Evolutionary conservation across 805 yeast species (phyloP).

Genomic region (Wickerhamiella parazyma): DNA sequence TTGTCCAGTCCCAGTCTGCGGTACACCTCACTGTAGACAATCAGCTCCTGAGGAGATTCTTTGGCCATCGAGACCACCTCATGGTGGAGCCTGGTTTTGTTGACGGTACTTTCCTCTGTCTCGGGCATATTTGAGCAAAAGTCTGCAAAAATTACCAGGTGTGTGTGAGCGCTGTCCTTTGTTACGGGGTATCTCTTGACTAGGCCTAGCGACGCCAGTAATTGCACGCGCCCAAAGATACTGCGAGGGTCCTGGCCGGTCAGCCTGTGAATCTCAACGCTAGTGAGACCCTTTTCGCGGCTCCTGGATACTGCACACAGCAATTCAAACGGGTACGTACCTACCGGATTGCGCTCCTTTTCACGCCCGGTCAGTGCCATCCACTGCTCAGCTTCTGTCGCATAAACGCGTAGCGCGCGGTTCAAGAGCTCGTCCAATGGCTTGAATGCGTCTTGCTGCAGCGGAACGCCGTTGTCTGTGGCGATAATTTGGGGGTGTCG

Average conservation of each 20-base stretch:
- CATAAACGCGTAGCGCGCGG: constrained; percentile 16
- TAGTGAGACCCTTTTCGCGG: constrained; percentile 28
- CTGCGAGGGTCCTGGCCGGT: constrained; percentile 32
- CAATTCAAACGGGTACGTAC: constrained; percentile 28
- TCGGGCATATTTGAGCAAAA: constrained; percentile 21
- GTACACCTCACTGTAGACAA: constrained; percentile 27
- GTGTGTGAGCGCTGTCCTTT: constrained; percentile 24
- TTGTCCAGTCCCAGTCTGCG: constrained; percentile 29
- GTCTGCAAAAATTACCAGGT: constrained; percentile 23
- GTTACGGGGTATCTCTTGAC: constrained; percentile 25
- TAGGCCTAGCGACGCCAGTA: constrained; percentile 25
- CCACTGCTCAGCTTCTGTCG: constrained; percentile 27
- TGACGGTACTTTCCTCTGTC: not conserved
- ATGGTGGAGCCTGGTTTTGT: not conserved
- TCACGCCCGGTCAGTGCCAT: constrained; percentile 25
- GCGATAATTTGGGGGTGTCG: constrained; percentile 10
- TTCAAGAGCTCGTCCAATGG: not conserved
- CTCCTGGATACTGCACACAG: constrained; percentile 29
- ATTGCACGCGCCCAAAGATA: constrained; percentile 25
- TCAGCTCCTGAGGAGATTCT: constrained; percentile 25
- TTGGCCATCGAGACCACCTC: constrained; percentile 20
- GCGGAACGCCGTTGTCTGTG: constrained; percentile 5
- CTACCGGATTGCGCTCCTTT: constrained; percentile 22
- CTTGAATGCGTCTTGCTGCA: not conserved
- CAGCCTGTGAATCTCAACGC: constrained; percentile 24